Evolutionary conservation across 495 filamentous ascomycete genomes (phyloP).

Genomic region (Penicillium pulvis): DNA sequence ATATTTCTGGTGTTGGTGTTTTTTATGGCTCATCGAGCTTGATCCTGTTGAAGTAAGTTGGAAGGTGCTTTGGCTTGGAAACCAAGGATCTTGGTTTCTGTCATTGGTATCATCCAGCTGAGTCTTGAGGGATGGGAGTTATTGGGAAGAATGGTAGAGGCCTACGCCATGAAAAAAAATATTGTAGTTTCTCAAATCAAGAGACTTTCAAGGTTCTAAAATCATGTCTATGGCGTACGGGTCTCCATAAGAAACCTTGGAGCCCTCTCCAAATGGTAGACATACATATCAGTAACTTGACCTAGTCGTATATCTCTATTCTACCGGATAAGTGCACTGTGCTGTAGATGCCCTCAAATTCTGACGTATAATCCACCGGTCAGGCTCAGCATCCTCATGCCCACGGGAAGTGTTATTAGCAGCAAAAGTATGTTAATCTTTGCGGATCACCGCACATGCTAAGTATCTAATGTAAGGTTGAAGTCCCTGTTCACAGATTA

Average conservation of each 20-base stretch:
- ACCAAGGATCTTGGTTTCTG: background rate
- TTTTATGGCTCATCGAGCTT: background rate
- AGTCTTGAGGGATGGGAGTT: background rate
- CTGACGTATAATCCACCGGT: no score
- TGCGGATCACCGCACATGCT: no score
- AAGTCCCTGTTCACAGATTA: no score
- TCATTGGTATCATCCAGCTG: slow-evolving; percentile 2
- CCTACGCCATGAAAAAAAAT: slow-evolving; percentile 13
- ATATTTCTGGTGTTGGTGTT: slow-evolving; percentile 14
- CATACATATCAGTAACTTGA: no score
- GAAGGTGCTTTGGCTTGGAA: background rate
- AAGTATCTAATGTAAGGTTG: no score
- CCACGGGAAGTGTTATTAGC: no score
- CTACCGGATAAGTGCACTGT: no score
- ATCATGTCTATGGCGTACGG: background rate
- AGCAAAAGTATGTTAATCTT: no score
- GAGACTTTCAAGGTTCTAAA: slow-evolving; percentile 12
- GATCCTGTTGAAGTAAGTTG: background rate
- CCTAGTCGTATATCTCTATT: no score
- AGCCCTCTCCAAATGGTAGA: no score
- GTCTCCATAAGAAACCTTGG: background rate
- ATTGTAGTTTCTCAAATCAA: slow-evolving; percentile 13
- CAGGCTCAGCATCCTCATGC: no score
- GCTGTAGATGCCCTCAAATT: no score
- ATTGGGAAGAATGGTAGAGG: slow-evolving; percentile 4